A percentile compares a stretch with the other conserved stretches of the same genome.
These are phyloP conservation scores for Yarrowia sp. DNA, from an alignment of 805 yeast genomes.

Conservation along the genomic window DNA sequence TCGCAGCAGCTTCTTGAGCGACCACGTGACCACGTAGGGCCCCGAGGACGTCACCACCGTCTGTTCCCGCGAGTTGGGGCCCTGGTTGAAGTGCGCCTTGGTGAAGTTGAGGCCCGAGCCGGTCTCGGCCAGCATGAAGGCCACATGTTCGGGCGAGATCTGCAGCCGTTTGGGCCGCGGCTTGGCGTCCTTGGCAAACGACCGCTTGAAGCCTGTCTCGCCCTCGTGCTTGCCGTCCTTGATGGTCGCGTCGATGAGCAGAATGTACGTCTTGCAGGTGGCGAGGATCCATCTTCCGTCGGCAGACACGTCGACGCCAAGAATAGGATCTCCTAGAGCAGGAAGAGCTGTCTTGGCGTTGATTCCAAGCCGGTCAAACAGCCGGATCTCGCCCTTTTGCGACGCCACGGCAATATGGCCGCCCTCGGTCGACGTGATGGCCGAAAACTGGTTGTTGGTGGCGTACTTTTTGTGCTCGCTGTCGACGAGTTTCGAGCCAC, in stretches of 20 bases:
- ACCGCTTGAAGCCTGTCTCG: constrained; percentile 65
- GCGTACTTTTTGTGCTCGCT: constrained; percentile 62
- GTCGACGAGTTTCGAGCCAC: constrained; percentile 64
- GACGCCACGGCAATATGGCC: constrained; percentile 84
- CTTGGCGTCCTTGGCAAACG: constrained; percentile 68
- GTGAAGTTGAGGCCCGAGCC: constrained; percentile 65
- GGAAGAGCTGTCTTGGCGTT: constrained; percentile 82
- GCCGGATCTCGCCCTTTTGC: constrained; percentile 73
- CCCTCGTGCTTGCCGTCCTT: constrained; percentile 68
- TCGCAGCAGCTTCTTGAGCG: constrained; percentile 62
- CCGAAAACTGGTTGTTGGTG: constrained; percentile 61
- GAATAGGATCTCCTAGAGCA: constrained; percentile 77
- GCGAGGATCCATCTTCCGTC: constrained; percentile 85
- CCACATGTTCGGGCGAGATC: constrained; percentile 74
- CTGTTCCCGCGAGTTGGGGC: constrained; percentile 67
- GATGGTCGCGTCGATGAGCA: constrained; percentile 71
- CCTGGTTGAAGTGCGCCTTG: constrained; percentile 78
- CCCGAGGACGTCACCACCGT: constrained; percentile 80
- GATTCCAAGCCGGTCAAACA: constrained; percentile 74
- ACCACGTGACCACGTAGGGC: constrained; percentile 84
- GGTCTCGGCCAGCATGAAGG: constrained; percentile 61
- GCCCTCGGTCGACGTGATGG: constrained; percentile 71
- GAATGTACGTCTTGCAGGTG: constrained; percentile 74
- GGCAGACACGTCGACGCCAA: constrained; percentile 72
- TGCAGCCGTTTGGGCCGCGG: constrained; percentile 74